phyloP scores from a whole-genome alignment of 495 filamentous ascomycete species.

The Daldinia bambusicola region DNA sequence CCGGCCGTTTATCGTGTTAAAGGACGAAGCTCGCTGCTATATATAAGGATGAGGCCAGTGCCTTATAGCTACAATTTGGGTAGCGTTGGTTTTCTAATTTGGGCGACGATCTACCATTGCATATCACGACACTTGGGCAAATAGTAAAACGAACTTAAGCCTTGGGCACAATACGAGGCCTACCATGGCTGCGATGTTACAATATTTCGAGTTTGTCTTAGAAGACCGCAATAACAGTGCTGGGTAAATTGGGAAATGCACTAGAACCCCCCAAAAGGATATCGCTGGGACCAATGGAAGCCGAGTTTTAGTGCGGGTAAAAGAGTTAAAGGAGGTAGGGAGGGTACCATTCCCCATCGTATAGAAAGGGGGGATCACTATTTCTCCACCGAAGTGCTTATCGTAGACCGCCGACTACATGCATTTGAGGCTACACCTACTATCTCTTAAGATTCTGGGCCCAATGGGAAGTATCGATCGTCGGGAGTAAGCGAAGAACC shows the following conservation, averaged over 20 bases:
- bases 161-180: slow-evolving; percentile 9
- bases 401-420: background rate
- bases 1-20: background rate
- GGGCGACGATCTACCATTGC: background rate
- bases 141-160: background rate
- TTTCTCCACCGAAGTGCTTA: slow-evolving; percentile 17
- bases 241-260: slow-evolving; percentile 13
- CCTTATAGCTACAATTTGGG: slow-evolving; percentile 2
- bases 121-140: background rate
- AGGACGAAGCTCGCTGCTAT: background rate
- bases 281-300: background rate
- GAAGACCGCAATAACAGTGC: background rate
- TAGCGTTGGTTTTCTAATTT: slow-evolving; percentile 9
- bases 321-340: background rate
- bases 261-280: background rate
- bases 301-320: background rate
- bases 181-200: background rate
- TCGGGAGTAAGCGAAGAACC: slow-evolving; percentile 3
- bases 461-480: slow-evolving; percentile 23
- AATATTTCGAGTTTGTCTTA: slow-evolving; percentile 2
- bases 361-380: slow-evolving; percentile 8
- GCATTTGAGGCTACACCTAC: slow-evolving; percentile 5
- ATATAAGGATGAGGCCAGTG: slow-evolving; percentile 7
- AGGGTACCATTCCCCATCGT: slow-evolving; percentile 8
- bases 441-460: slow-evolving; percentile 2